Conservation (phyloP, 129 eudicot species). For the Pittosporum tobira region DNA sequence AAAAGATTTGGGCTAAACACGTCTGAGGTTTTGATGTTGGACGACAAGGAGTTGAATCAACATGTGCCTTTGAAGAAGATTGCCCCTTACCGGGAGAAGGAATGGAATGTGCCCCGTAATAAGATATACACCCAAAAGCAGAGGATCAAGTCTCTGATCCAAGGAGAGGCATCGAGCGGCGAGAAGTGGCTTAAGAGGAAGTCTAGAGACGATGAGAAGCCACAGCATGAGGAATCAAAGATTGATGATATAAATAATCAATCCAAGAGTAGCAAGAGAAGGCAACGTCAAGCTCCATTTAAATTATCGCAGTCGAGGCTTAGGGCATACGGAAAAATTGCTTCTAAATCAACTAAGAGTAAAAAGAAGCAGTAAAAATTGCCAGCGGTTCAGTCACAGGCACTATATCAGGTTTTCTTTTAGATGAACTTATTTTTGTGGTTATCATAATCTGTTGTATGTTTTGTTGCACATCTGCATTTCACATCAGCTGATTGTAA, state of each 20-base stretch:
- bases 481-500: background rate
- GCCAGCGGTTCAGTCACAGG: background rate
- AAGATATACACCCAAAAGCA: constrained; percentile 36
- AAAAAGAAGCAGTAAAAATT: constrained; percentile 30
- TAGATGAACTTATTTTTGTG: background rate
- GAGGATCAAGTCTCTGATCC: constrained; percentile 27
- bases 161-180: constrained; percentile 24
- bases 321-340: constrained; percentile 51
- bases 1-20: constrained; percentile 49
- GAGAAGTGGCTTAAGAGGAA: constrained; percentile 16
- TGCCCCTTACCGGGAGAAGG: constrained; percentile 78
- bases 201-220: constrained; percentile 18
- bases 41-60: constrained; percentile 82
- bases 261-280: constrained; percentile 51
- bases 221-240: constrained; percentile 19
- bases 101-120: constrained; percentile 57
- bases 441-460: background rate
- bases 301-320: constrained; percentile 47
- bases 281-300: constrained; percentile 26
- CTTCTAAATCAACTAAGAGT: constrained; percentile 38
- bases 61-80: constrained; percentile 67
- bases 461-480: background rate
- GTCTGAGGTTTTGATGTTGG: constrained; percentile 43
- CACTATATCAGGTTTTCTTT: constrained; percentile 12
- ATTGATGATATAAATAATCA: constrained; percentile 22